A percentile compares a stretch with the other conserved stretches of the same genome.
phyloP scores from a whole-genome alignment of 495 filamentous ascomycete species.

The Hypoxylon lienhwacheense region DNA sequence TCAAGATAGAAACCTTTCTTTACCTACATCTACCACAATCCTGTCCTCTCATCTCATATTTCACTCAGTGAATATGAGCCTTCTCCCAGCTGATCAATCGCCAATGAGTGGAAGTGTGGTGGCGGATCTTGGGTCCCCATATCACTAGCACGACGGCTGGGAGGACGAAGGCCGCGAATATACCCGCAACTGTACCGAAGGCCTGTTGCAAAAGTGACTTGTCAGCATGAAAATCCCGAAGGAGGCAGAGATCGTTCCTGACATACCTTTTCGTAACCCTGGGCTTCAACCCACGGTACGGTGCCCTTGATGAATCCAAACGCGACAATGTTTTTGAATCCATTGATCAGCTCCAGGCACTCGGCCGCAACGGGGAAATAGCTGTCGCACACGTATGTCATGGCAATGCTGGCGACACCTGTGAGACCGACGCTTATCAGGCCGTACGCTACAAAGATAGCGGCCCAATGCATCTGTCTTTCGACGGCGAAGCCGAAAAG shows the following conservation, averaged over 20 bases:
- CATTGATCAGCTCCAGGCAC: slow-evolving; percentile 15
- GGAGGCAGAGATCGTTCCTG: not conserved
- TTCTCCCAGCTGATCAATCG: slow-evolving; percentile 16
- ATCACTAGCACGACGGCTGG: not conserved
- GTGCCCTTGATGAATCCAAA: slow-evolving; percentile 7
- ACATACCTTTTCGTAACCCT: slow-evolving; percentile 9
- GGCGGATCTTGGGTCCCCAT: slow-evolving; percentile 15
- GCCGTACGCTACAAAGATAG: slow-evolving; percentile 10
- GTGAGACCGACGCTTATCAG: slow-evolving; percentile 11
- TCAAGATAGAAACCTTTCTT: too few species aligned
- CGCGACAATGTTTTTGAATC: slow-evolving; percentile 14
- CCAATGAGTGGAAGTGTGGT: slow-evolving; percentile 15
- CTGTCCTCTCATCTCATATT: too few species aligned
- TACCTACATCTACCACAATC: too few species aligned
- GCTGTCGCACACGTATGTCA: slow-evolving; percentile 16
- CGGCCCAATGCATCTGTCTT: slow-evolving; percentile 8
- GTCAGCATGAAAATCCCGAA: not conserved
- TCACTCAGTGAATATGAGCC: slow-evolving; percentile 4
- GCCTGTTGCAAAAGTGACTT: not conserved
- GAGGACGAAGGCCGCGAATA: slow-evolving; percentile 7
- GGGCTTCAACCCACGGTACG: slow-evolving; percentile 9
- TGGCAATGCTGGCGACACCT: slow-evolving; percentile 9
- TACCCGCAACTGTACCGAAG: slow-evolving; percentile 9
- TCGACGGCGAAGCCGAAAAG: slow-evolving; percentile 12
- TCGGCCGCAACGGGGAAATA: slow-evolving; percentile 14